Evolutionary conservation across 306 rosid species (phyloP).

Genomic region (Senna tora): DNA sequence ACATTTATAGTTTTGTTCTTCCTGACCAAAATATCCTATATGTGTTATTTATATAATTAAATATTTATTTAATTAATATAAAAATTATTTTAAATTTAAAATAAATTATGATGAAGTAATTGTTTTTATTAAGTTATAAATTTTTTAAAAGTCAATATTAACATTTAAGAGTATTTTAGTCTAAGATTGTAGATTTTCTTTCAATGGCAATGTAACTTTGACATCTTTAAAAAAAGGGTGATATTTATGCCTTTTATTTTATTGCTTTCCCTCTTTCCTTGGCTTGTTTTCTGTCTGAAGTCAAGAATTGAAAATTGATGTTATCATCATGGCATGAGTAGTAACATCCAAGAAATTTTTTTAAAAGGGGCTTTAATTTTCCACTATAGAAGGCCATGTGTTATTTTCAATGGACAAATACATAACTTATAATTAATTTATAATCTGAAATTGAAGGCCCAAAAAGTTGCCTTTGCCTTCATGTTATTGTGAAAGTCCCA

Average conservation of each 20-base stretch:
- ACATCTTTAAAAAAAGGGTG: no score
- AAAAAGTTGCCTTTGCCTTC: neutral
- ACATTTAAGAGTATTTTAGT: no score
- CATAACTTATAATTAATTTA: neutral
- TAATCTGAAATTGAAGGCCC: neutral
- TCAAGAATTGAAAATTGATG: neutral
- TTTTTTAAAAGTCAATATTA: no score
- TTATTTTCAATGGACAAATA: neutral
- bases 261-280: neutral
- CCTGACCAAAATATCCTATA: no score
- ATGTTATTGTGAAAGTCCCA: neutral
- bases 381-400: neutral
- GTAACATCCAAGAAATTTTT: conserved; percentile 20
- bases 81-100: no score
- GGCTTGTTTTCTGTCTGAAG: conserved; percentile 19
- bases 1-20: no score
- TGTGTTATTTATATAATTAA: no score
- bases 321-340: conserved; percentile 1
- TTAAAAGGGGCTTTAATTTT: conserved; percentile 3
- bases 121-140: no score
- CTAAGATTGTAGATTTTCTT: no score
- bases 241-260: neutral
- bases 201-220: no score
- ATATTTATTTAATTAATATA: no score
- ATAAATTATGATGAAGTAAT: no score